Base-by-base conservation (phyloP, 495 filamentous ascomycete species). In the Glonium stellatum region DNA sequence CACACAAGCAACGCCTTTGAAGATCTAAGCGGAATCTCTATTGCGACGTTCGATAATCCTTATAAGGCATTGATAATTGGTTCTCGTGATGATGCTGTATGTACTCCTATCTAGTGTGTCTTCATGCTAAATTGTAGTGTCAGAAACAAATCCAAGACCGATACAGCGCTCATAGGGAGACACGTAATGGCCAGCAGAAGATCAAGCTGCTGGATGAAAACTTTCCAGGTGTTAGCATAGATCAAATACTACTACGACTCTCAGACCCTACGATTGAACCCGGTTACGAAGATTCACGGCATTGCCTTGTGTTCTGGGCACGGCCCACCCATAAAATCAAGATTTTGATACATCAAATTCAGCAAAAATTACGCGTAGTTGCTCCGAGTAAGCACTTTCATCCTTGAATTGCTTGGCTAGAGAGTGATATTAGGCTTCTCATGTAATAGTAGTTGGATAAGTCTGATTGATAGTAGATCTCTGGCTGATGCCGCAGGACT, bases 241-340 rank as follows among this genome's bases (percentile, higher is more conserved):
- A 98, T 65, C 83, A 84, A 0, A 84, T 89, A 44, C 77, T 98
- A 4, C 71, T 81, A 12, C 84, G 85, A 54, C 71, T 97, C 31
- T 76, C 78, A 58, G 77, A 82, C 59, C 81, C 77, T 0, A 69
- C 71, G 0, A 74, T 84, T 41, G 80, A 90, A 61, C 82, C 87
- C 35, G 78, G 77, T 1, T 89, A 85, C 69, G 57, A 75, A 18
- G 92, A 97, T 66, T 79, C 82, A 15, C 79, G 92, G 41, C 75
- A 96, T 65, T 95, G 90, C 67, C 76, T 97, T 12, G 87, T 87
- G 0, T 86, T 96, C 69, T 96, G 89, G 88, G 89, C 87, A 23
- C 80, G 92, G 6, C 92, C 92, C 13, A 87, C 92, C 12, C 70
- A 79, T 50, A 79, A 84, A 62, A 78, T 96, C 1, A 71, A 82